Evolutionary conservation across 768 basidiomycete species (phyloP), one percentile per base, ranked within the genome.

Genomic region (Suillus clintonianus): DNA sequence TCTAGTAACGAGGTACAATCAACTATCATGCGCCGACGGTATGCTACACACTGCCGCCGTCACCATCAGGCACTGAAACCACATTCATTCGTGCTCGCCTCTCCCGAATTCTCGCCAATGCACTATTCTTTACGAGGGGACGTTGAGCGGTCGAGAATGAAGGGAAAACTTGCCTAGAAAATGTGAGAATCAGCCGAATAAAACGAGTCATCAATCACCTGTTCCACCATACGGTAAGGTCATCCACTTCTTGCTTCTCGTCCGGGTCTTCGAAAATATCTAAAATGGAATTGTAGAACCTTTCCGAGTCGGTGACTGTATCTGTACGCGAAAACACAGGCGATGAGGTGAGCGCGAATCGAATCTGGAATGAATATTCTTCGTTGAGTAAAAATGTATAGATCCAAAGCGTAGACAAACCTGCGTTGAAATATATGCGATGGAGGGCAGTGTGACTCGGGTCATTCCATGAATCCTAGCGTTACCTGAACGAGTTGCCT

Each of bases 401-500:
- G 24, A 34, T 10, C 41, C 41, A 45, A 62, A 60, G 13, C 30
- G 22, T 39, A 3, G 15, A 59, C 42, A 3, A 15, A 68, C 66
- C 59, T 69, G 68, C 0, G 48, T 70, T 30, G 72, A 69, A 30
- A 72, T 61, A 53, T 72, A 73, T 2, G 68, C 65, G 37, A 73
- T 51, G 2, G 66, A 73, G 7, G 66, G 64, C 19, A 42, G 37
- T 2, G 68, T 70, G 9, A 70, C 61, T 13, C 7, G 9, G 11
- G 47, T 62, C 69, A 68, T 69, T 1, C 68, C 54, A 13, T 69
- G 70, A 32, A 70, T 68, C 3, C 55, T 27, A 3, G 66, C 64
- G 43, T 73, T 73, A 5, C 70, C 69, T 9, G 68, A 73, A 34
- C 65, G 30, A 4, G 74, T 73, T 5, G 72, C 74, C 57, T 68